Conservation (phyloP, 1,284 basidiomycete genomes). For the Entoloma clypeatum region DNA sequence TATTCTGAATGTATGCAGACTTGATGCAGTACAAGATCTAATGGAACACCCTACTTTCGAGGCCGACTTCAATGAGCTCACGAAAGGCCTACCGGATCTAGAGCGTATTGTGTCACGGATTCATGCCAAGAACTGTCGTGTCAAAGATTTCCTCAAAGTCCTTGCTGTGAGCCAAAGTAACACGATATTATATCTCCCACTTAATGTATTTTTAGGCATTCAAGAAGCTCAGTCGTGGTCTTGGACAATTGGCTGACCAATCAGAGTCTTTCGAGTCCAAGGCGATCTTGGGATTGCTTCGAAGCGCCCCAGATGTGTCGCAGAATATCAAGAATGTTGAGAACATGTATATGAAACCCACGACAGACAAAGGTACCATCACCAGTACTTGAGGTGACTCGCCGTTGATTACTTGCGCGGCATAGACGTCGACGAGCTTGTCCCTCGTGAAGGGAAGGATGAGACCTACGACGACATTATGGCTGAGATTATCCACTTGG, state of each 20-base stretch:
- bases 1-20: conserved; percentile 40
- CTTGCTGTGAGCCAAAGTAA: conserved; percentile 52
- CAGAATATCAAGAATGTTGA: conserved; percentile 70
- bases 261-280: conserved; percentile 75
- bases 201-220: conserved; percentile 56
- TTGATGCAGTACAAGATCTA: conserved; percentile 90
- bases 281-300: conserved; percentile 70
- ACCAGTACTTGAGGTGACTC: background rate
- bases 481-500: conserved; percentile 64
- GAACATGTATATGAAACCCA: conserved; percentile 61
- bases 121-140: conserved; percentile 85
- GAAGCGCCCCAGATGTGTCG: conserved; percentile 77
- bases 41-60: conserved; percentile 76
- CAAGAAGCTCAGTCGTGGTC: conserved; percentile 63
- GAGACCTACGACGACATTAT: conserved; percentile 77
- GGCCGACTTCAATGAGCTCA: conserved; percentile 66
- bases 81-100: conserved; percentile 84
- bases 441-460: conserved; percentile 81
- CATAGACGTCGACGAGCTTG: conserved; percentile 59
- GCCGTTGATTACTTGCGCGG: conserved; percentile 11
- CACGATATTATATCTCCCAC: background rate
- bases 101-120: conserved; percentile 92
- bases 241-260: conserved; percentile 59
- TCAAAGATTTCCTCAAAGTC: conserved; percentile 83
- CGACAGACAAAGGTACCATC: conserved; percentile 54